These are phyloP conservation scores for Heracleum sosnowskyi DNA, from an alignment of 129 eudicot species.

Conservation along the genomic window DNA sequence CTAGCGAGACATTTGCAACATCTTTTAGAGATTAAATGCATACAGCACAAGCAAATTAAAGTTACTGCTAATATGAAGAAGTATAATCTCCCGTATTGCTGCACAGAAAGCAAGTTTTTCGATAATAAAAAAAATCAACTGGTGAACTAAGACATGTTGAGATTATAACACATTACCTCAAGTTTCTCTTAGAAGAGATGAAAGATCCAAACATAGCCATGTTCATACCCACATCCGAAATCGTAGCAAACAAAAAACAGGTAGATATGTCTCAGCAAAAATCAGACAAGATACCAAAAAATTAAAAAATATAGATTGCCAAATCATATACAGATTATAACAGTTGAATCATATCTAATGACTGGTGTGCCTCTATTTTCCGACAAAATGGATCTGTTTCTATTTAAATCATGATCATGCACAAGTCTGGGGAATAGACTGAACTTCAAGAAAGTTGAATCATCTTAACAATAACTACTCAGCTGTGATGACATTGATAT, in stretches of 20 bases:
- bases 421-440: neutral
- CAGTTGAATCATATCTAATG: neutral
- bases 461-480: neutral
- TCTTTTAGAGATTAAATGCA: neutral
- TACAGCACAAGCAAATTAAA: neutral
- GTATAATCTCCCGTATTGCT: neutral
- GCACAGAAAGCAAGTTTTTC: neutral
- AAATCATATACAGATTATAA: neutral
- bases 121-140: neutral
- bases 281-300: conserved; percentile 6
- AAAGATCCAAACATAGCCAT: neutral
- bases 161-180: neutral
- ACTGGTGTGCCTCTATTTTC: neutral
- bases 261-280: neutral
- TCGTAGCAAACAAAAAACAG: neutral
- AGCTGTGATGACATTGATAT: neutral
- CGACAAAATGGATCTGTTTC: neutral
- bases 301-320: conserved; percentile 2
- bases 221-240: neutral
- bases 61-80: neutral
- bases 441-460: neutral
- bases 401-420: neutral
- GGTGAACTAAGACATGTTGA: neutral
- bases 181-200: neutral
- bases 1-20: neutral